Evolutionary conservation across 2,329 filamentous ascomycete species (phyloP).

Genomic region (Monosporascus sp.): DNA sequence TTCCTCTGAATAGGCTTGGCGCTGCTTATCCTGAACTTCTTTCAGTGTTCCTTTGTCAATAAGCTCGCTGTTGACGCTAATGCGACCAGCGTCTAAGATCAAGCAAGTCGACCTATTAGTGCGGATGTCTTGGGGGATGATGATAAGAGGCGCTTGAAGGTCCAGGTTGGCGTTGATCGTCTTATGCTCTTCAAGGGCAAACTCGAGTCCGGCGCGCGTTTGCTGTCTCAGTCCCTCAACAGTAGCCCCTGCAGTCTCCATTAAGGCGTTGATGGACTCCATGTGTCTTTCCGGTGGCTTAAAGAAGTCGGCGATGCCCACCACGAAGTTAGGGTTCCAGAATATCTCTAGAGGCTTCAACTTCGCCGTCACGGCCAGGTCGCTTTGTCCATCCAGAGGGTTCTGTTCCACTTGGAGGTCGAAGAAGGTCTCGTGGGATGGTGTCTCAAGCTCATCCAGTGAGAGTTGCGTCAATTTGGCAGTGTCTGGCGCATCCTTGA

Average conservation of each 20-base stretch:
- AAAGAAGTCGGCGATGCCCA: constrained; percentile 92
- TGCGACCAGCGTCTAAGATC: constrained; percentile 93
- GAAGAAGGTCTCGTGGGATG: constrained; percentile 73
- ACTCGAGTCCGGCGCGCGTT: constrained; percentile 91
- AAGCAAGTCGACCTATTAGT: constrained; percentile 76
- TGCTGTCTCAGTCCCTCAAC: constrained; percentile 94
- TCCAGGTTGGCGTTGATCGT: constrained; percentile 95
- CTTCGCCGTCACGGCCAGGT: constrained; percentile 84
- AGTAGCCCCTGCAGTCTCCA: constrained; percentile 93
- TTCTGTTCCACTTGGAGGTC: constrained; percentile 90
- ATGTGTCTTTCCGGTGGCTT: constrained; percentile 93
- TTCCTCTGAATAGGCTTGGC: constrained; percentile 77
- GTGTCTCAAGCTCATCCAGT: constrained; percentile 47
- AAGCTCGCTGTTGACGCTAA: constrained; percentile 87
- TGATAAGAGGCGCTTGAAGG: constrained; percentile 91
- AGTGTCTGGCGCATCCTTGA: constrained; percentile 73
- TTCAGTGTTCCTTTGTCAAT: constrained; percentile 87
- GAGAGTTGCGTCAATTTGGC: constrained; percentile 43
- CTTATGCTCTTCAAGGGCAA: constrained; percentile 95
- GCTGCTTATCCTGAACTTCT: constrained; percentile 87
- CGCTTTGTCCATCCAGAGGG: constrained; percentile 85
- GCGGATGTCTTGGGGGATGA: constrained; percentile 89
- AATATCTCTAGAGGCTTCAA: constrained; percentile 94
- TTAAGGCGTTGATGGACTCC: constrained; percentile 93
- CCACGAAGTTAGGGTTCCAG: constrained; percentile 91